Evolutionary conservation across 2,329 filamentous ascomycete genomes (phyloP).

Genomic region (Penicillium sp.): DNA sequence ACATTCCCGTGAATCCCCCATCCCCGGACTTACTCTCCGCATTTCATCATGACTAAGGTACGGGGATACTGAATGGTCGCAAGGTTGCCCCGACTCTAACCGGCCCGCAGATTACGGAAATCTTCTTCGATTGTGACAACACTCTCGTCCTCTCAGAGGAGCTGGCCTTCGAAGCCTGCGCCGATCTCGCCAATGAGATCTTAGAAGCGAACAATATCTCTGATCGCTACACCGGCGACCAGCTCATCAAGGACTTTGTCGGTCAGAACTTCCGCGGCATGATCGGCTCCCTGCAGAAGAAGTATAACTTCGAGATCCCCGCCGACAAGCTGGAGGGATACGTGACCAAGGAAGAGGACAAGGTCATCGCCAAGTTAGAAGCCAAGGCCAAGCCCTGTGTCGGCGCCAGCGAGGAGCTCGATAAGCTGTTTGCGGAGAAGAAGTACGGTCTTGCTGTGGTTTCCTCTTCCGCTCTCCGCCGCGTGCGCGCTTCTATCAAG

Average conservation of each 20-base stretch:
- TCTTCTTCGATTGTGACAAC: slow-evolving; percentile 80
- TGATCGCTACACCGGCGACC: slow-evolving; percentile 73
- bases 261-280: slow-evolving; percentile 95
- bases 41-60: slow-evolving; percentile 38
- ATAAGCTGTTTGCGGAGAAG: slow-evolving; percentile 60
- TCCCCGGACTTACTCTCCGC: slow-evolving; percentile 5
- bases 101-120: slow-evolving; percentile 61
- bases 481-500: slow-evolving; percentile 74
- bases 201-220: slow-evolving; percentile 65
- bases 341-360: slow-evolving; percentile 75
- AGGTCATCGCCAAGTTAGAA: slow-evolving; percentile 78
- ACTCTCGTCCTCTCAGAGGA: slow-evolving; percentile 90
- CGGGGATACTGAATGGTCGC: slow-evolving; percentile 9
- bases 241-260: slow-evolving; percentile 83
- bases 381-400: slow-evolving; percentile 67
- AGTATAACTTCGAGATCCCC: slow-evolving; percentile 71
- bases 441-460: slow-evolving; percentile 79
- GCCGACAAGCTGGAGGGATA: slow-evolving; percentile 71
- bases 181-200: slow-evolving; percentile 85
- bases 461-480: slow-evolving; percentile 74
- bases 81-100: slow-evolving; percentile 17
- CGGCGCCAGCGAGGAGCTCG: slow-evolving; percentile 68
- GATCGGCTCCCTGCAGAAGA: slow-evolving; percentile 73
- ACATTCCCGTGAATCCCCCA: neutral
- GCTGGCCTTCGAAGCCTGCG: slow-evolving; percentile 87